Evolutionary conservation across 257 asterid genomes (phyloP).

Genomic region (Scutellaria galericulata): DNA sequence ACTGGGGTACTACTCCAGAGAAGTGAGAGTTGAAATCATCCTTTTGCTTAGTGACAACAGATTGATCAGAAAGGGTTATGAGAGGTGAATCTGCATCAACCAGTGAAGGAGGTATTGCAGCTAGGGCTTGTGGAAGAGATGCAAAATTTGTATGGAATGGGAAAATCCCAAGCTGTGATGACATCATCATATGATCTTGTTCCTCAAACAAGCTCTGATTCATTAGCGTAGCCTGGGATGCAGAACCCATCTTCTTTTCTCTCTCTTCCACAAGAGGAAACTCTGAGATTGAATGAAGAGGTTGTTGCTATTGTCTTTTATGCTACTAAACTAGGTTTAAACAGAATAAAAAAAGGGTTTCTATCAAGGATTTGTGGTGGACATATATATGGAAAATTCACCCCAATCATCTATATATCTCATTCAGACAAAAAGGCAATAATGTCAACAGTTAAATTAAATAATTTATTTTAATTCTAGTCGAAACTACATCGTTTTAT

Average conservation of each 20-base stretch:
- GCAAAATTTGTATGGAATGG: constrained; percentile 49
- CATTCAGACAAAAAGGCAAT: no score
- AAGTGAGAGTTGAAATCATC: constrained; percentile 45
- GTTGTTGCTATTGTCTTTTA: neutral
- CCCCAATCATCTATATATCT: no score
- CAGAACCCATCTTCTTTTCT: constrained; percentile 35
- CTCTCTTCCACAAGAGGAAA: constrained; percentile 26
- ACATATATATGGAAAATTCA: constrained; percentile 23
- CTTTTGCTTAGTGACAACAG: constrained; percentile 43
- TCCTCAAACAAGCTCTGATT: constrained; percentile 75
- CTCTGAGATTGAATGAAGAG: neutral
- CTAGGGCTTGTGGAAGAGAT: constrained; percentile 57
- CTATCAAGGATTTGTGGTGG: constrained; percentile 4
- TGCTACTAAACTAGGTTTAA: constrained; percentile 33
- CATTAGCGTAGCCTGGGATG: constrained; percentile 46
- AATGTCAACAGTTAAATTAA: no score
- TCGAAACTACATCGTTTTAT: no score
- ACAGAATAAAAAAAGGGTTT: constrained; percentile 5
- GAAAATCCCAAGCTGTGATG: constrained; percentile 67
- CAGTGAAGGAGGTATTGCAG: constrained; percentile 41
- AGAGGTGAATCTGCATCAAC: constrained; percentile 36
- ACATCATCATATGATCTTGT: constrained; percentile 50
- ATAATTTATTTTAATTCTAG: no score
- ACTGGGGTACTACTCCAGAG: constrained; percentile 52
- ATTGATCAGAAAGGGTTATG: constrained; percentile 40